Base-by-base conservation (phyloP, 352 stramenopile genomes). In the Globisporangium polare region DNA sequence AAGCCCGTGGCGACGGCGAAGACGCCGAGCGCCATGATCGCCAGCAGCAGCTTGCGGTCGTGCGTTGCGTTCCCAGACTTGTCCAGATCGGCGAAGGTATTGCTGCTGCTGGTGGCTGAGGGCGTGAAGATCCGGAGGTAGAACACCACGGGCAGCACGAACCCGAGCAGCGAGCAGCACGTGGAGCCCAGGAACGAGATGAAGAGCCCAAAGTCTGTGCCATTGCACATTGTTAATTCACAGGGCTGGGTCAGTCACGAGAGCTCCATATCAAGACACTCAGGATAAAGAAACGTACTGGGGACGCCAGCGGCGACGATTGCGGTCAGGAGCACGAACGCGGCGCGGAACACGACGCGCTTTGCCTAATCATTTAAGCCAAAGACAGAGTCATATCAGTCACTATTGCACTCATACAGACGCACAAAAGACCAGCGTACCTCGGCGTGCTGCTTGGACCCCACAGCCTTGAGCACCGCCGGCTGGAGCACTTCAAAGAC, bases 121-220 rank as follows among this genome's bases (percentile, higher is more conserved):
- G 39, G 15, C 8, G 31, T 54, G 51, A 81, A 73, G 10, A 88
- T 75, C 47, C 69, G 52, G 17, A 90, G 54, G 66, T 92, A 77
- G 73, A 94, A 94, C 20, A 81, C 73, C 31, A 71, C 78, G 0
- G 84, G 84, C 24, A 95, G 68, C 35, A 94, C 81, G 49, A 94
- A 92, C 18, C 75, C 86, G 6, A 95, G 60, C 2, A 90, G 47
- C 17, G 78, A 83, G 52, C 86, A 95, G 52, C 88, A 90, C 53
- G 74, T 88, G n/a, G 76, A 74, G 8, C 86, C 86, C 24, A 95
- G 83, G 59, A 95, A 72, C 59, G 71, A 74, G 29, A 93, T 78
- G 67, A 94, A 94, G 41, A 75, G 71, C 27, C 86, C 86, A 77
- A 95, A 95, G 68, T 88, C 80, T 76, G 41, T 24, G 47, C 13